A percentile compares a stretch with the other conserved stretches of the same genome.
These are phyloP conservation scores for Epichloe bromicola DNA, from an alignment of 2,329 filamentous ascomycete species.

Conservation along the genomic window DNA sequence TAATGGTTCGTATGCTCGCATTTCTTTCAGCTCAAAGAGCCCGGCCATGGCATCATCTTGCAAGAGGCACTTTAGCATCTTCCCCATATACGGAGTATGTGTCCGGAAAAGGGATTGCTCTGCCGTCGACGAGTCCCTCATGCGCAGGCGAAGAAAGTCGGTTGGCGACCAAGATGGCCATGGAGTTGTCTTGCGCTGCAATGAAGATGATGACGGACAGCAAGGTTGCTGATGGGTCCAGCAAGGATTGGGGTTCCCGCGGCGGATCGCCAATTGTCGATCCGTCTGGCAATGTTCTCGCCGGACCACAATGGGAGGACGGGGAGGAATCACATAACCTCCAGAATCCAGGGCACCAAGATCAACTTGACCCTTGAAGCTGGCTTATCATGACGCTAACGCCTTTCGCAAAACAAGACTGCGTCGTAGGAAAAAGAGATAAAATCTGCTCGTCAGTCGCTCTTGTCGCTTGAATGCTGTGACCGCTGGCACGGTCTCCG, in stretches of 20 bases:
- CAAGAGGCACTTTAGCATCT: too few relatives aligned
- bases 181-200: constrained; percentile 35
- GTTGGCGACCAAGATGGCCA: constrained; percentile 41
- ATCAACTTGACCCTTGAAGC: too few relatives aligned
- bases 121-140: constrained; percentile 19
- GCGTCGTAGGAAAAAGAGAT: background rate
- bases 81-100: too few relatives aligned
- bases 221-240: background rate
- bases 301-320: constrained; percentile 76
- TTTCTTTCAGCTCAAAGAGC: too few relatives aligned
- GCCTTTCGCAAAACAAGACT: constrained; percentile 4
- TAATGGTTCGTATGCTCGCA: too few relatives aligned
- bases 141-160: constrained; percentile 23
- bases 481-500: constrained; percentile 16
- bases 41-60: too few relatives aligned
- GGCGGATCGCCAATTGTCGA: constrained; percentile 44
- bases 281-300: constrained; percentile 57
- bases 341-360: too few relatives aligned
- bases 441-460: constrained; percentile 8
- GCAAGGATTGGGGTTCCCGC: constrained; percentile 42
- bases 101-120: constrained; percentile 19
- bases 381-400: too few relatives aligned
- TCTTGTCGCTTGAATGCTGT: constrained; percentile 13
- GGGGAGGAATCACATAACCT: constrained; percentile 3
- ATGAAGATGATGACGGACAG: constrained; percentile 14